Conservation (phyloP, 257 asterid species). For the Nicotiana otophora region DNA sequence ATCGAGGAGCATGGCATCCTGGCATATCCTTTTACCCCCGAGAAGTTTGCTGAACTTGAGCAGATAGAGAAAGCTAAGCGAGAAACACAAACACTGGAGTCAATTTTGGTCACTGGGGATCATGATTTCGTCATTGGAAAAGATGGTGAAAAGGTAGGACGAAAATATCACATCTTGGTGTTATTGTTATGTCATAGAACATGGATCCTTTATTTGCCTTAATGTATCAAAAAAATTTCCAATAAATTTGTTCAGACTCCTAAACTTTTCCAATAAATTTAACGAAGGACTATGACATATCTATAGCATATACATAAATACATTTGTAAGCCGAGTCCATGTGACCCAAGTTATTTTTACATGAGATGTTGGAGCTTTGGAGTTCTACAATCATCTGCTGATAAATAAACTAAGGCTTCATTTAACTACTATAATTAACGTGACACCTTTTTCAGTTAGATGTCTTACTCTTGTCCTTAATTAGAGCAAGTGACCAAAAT, state of each 20-base stretch:
- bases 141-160: constrained; percentile 59
- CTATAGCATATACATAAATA: neutral
- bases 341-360: neutral
- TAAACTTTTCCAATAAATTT: neutral
- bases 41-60: constrained; percentile 64
- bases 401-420: neutral
- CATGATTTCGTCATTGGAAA: constrained; percentile 66
- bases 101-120: constrained; percentile 56
- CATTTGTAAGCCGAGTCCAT: neutral
- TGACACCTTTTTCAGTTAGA: neutral
- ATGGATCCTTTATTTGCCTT: neutral
- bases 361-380: neutral
- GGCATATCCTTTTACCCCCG: constrained; percentile 81
- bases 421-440: neutral
- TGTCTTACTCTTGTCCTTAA: neutral
- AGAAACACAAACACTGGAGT: constrained; percentile 90
- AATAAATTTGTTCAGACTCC: neutral
- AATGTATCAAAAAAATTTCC: neutral
- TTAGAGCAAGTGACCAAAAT: neutral
- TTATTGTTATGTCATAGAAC: neutral
- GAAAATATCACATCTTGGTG: neutral
- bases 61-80: constrained; percentile 61
- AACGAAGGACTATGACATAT: neutral
- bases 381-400: neutral
- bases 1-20: constrained; percentile 64